These are phyloP conservation scores for Coniochaeta ligniaria DNA, from an alignment of 2,329 filamentous ascomycete genomes.

Conservation along the genomic window DNA sequence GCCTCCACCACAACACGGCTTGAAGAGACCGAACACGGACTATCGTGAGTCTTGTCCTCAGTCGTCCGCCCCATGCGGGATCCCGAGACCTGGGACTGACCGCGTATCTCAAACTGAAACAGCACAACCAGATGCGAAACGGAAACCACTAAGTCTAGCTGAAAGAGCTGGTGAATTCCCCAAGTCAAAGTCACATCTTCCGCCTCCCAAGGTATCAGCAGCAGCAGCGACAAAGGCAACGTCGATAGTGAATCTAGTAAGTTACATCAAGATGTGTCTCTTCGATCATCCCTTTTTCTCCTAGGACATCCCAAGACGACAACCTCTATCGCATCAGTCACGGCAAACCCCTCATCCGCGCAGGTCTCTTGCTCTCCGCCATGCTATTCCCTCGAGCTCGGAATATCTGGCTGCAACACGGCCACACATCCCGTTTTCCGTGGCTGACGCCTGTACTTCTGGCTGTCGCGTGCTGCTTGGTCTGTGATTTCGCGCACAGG, in stretches of 20 bases:
- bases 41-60: constrained; percentile 14
- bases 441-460: not conserved
- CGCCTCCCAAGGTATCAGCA: not conserved
- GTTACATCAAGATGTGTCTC: not conserved
- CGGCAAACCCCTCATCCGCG: not conserved
- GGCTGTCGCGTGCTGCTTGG: not conserved
- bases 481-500: not conserved
- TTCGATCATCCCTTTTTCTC: not conserved
- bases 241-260: not conserved
- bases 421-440: not conserved
- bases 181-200: not conserved
- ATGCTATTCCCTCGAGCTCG: not conserved
- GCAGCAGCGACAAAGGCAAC: constrained; percentile 2
- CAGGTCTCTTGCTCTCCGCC: not conserved
- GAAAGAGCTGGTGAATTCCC: constrained; percentile 43
- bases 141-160: constrained; percentile 41
- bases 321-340: not conserved
- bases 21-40: constrained; percentile 38
- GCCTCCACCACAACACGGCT: constrained; percentile 28
- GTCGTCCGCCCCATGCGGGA: not conserved
- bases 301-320: no score
- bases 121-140: constrained; percentile 49
- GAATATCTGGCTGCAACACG: not conserved
- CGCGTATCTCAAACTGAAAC: constrained; percentile 16
- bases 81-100: constrained; percentile 3